Base-by-base conservation (phyloP, 2,329 filamentous ascomycete genomes). In the Pseudogymnoascus sp. region DNA sequence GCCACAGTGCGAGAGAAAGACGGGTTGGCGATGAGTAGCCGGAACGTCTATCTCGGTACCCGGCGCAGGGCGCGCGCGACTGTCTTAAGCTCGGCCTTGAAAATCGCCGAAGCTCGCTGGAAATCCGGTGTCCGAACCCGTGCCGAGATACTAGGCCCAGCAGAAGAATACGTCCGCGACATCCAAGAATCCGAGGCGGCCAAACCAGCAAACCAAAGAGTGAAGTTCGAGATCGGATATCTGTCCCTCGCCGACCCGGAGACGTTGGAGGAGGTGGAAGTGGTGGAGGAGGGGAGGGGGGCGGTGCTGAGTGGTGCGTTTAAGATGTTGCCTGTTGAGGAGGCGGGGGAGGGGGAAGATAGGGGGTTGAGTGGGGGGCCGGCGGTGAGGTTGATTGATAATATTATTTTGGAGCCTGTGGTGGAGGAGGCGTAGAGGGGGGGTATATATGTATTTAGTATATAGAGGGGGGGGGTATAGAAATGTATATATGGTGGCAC, bases 301-400 rank as follows among this genome's bases (percentile, higher is more conserved):
- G 92, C 88, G 0, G 88, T 99, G 37, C 75, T 99, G 63, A 97
- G 93, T 73, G 92, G 91, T 3, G 94, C 94, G 0, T 79, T 99
- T 64, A 94, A 90, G 77, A 96, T 99, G 88, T 73, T 91, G 53
- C 89, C 92, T 0, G 78, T 96, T 1, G 90, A 95, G 72, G 81
- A 84, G 61, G 80, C 87, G 0, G 81, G 79, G 59, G 77, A 84
- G 5, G 89, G 83, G 0, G 92, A 97, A 74, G 86, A 92, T 67
- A 75, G 92, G 25, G 92, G 92, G 3, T 85, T 84, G 65, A 82
- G 84, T 63, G 87, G 85, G 3, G 87, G 88, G 1, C 90, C 90
- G 14, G 74, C 86, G 0, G 94, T 99, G 59, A 82, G 94, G 66
- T 77, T 99, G 75, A 97, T 99, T 73, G 94, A 99, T 73, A 99